A percentile compares a stretch with the other conserved stretches of the same genome.
phyloP scores from a whole-genome alignment of 208 protist species.

The Leishmania gerbilli region DNA sequence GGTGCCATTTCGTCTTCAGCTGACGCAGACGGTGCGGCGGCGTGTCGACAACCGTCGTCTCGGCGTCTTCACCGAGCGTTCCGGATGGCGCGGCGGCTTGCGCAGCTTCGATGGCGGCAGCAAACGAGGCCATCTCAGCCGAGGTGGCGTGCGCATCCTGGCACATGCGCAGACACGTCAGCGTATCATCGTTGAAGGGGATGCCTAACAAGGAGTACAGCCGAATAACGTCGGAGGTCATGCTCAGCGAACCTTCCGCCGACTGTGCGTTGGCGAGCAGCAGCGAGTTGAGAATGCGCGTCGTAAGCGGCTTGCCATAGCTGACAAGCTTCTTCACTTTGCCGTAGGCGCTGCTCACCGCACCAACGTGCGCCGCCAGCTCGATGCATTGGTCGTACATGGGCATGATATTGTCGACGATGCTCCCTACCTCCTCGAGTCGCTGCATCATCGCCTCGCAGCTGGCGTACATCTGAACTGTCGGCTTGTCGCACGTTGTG shows the following conservation, averaged over 20 bases:
- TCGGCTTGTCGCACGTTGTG: conserved; percentile 50
- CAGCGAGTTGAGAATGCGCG: conserved; percentile 83
- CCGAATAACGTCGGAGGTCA: conserved; percentile 72
- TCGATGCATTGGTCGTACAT: conserved; percentile 88
- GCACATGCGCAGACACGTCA: conserved; percentile 57
- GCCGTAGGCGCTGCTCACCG: conserved; percentile 72
- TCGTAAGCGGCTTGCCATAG: conserved; percentile 79
- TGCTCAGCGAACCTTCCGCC: conserved; percentile 49
- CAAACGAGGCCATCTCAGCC: conserved; percentile 35
- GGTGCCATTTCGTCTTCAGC: conserved; percentile 65
- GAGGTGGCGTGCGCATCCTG: conserved; percentile 48
- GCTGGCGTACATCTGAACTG: conserved; percentile 60
- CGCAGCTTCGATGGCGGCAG: conserved; percentile 22
- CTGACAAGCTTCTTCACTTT: conserved; percentile 74
- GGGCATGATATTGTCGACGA: conserved; percentile 48
- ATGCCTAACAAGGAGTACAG: conserved; percentile 67
- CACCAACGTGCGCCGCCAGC: conserved; percentile 74
- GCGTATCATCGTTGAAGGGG: conserved; percentile 68
- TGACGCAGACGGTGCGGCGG: conserved; percentile 73
- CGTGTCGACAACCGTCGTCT: conserved; percentile 41
- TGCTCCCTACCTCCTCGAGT: conserved; percentile 72
- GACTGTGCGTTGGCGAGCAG: conserved; percentile 84
- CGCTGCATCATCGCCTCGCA: conserved; percentile 57
- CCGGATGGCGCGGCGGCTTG: conserved; percentile 19
- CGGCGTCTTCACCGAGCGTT: conserved; percentile 47